Evolutionary conservation across 2,329 filamentous ascomycete species (phyloP), one percentile per base, ranked within the genome.

Genomic region (Diaporthe destruens): DNA sequence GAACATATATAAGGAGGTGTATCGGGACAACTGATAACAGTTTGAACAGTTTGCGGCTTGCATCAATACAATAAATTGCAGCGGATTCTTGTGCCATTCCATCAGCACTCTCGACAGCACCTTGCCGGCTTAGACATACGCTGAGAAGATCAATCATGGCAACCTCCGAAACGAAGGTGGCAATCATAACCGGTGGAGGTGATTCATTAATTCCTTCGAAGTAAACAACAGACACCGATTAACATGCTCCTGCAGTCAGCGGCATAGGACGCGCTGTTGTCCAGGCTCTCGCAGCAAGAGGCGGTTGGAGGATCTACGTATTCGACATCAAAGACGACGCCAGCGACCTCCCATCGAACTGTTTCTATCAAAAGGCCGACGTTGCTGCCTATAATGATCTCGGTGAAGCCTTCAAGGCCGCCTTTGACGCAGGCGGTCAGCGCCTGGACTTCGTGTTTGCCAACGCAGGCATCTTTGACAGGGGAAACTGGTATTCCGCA

Each of bases 401-500:
- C 9, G 25, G 76, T 42, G 74, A 0, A 73, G 79, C 29, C 71
- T 86, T 85, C 71, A 79, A 85, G 59, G 75, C 74, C 23, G 77
- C 80, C 7, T 85, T 82, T 76, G 74, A 79, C 8, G 71, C 76
- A 5, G 51, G 65, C 32, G 42, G 54, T 9, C 16, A 16, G 18
- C 77, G 81, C 1, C 65, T 87, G 12, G 85, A 87, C 77, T 85
- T 87, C 75, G 84, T 86, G 42, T 87, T 84, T 74, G 85, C 84
- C 20, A 87, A 87, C 70, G 85, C 85, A 1, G 85, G 85, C 1
- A 80, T 86, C 34, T 78, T 85, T 11, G 84, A 85, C 71, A 77
- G 80, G 39, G 76, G 79, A 67, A 84, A 83, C 72, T 86, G 85
- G 77, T 85, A 69, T 39, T 25, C 56, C 20, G 72, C 42, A 12